Conservation (phyloP, 2,329 filamentous ascomycete genomes). For the Diaporthe velutina region DNA sequence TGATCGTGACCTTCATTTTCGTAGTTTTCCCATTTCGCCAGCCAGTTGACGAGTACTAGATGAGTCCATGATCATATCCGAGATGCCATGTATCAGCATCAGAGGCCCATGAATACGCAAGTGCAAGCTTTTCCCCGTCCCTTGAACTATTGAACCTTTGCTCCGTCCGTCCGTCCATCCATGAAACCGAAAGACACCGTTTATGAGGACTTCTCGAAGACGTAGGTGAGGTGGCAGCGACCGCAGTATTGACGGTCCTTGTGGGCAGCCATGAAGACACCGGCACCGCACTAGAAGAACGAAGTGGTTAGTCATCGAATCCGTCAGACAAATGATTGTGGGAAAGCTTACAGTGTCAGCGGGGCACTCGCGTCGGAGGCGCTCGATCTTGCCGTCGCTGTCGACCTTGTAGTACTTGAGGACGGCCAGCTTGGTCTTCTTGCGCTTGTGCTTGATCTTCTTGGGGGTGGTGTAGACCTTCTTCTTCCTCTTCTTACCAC, state of each 20-base stretch:
- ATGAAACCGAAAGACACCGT: constrained; percentile 38
- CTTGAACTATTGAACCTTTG: constrained; percentile 32
- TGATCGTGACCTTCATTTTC: constrained; percentile 37
- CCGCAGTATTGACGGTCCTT: constrained; percentile 99
- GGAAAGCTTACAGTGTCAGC: constrained; percentile 78
- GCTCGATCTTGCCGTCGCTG: constrained; percentile 99
- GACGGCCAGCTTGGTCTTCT: constrained; percentile 99
- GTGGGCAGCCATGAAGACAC: constrained; percentile 99
- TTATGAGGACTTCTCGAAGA: constrained; percentile 76
- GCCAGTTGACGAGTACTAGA: constrained; percentile 35
- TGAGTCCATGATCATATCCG: constrained; percentile 32
- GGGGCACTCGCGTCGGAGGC: constrained; percentile 97
- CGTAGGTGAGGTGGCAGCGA: constrained; percentile 80
- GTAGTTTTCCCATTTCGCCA: constrained; percentile 32
- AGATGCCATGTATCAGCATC: constrained; percentile 10
- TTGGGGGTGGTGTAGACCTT: constrained; percentile 99
- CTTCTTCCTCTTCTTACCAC: constrained; percentile 99
- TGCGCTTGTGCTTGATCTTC: constrained; percentile 99
- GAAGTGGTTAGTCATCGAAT: constrained; percentile 50
- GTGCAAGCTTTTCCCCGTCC: constrained; percentile 35
- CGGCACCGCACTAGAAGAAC: constrained; percentile 86
- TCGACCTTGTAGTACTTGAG: constrained; percentile 99
- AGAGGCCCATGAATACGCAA: constrained; percentile 29
- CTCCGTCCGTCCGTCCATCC: constrained; percentile 40
- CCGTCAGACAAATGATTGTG: accelerated